Evolutionary conservation across 371 early-diverging fungal genomes (phyloP), one percentile per base, ranked within the genome.

Genomic region (Lichtheimia ornata): DNA sequence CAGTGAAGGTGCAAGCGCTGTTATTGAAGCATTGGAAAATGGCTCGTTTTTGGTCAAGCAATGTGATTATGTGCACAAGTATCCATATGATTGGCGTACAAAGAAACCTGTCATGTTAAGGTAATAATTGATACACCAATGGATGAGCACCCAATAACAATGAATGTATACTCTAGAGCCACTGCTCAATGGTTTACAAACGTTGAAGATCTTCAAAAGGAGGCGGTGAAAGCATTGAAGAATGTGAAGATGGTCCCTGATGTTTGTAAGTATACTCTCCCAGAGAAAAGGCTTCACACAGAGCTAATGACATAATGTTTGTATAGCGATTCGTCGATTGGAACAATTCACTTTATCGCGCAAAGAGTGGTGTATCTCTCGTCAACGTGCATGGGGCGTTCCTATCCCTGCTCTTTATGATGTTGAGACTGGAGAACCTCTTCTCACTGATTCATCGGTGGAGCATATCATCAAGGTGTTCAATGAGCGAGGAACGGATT

Each of bases 21-120:
- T 94, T 5, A 72, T 95, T 18, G 72, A 84, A 13, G 59, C 77
- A 50, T 71, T 95, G 24, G 62, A 57, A 45, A 53, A 70, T 9
- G 61, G 53, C 5, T 70, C 76, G 6, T 64, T 61, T 15, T 65
- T 91, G 58, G 74, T 88, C 5, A 63, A 65, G 22, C 65, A 75
- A 50, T 47, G 66, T 15, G 69, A 71, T 15, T 85, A 86, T 64
- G 77, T 69, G 4, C 96, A 95, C 76, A 89, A 87, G 60, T 95
- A 95, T 63, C 96, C 95, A 1, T 91, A 93, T 60, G 95, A 95
- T 77, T 95, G 96, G 95, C 84, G 96, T 11, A 91, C 91, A 54
- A 95, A 95, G 71, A 79, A 89, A 60, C 96, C 96, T 7, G 86
- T 95, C 22, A 94, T 95, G 65, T 79, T 84, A 40, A 67, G 84